A percentile compares a stretch with the other conserved stretches of the same genome.
Evolutionary conservation across 2,329 filamentous ascomycete species (phyloP).

Genomic region (Talaromyces sp.): DNA sequence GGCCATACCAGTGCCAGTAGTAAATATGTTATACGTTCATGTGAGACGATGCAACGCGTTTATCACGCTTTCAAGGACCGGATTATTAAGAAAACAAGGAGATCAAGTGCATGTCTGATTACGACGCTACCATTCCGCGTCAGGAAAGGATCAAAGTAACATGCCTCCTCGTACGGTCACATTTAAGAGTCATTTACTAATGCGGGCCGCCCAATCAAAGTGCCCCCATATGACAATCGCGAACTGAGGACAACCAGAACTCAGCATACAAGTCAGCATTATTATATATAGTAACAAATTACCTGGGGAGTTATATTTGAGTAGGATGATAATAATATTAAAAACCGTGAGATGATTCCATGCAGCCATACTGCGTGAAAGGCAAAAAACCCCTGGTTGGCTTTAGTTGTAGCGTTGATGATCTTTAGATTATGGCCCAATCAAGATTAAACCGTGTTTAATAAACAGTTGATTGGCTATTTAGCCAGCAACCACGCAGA

Average conservation of each 20-base stretch:
- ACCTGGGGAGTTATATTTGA: not conserved
- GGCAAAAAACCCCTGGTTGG: no score
- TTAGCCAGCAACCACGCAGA: not conserved
- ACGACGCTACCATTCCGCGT: not conserved
- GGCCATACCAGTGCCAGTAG: not conserved
- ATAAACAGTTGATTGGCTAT: not conserved
- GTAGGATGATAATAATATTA: not conserved
- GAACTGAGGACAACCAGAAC: no score
- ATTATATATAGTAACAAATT: no score
- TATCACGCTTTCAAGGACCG: not conserved
- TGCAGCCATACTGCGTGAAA: no score
- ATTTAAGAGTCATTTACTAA: not conserved
- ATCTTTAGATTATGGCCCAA: not conserved
- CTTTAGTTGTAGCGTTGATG: not conserved
- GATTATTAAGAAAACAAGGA: not conserved
- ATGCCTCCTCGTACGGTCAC: not conserved
- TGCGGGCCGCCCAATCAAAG: not conserved
- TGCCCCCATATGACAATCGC: no score
- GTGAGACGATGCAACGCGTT: not conserved
- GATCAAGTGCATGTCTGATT: not conserved
- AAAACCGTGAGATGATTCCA: not conserved
- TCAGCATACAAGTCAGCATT: not conserved
- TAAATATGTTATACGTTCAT: not conserved
- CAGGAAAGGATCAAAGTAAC: not conserved
- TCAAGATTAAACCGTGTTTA: not conserved